Percentiles rank a stretch among this genome's conserved stretches.
Evolutionary conservation across 2,329 filamentous ascomycete species (phyloP).

Genomic region (Aureobasidium sp.): DNA sequence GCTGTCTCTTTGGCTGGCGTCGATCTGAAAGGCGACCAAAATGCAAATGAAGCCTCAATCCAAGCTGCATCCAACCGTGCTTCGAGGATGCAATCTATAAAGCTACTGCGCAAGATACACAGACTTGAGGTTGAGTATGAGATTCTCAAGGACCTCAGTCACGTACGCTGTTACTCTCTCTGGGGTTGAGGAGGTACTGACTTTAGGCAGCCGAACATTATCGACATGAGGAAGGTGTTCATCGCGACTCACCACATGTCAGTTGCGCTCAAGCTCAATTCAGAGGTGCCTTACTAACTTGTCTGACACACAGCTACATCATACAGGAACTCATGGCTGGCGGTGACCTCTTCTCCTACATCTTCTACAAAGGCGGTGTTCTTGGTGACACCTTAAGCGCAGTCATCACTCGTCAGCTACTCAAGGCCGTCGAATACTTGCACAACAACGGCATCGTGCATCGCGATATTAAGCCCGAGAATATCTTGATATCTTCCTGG

Average conservation of each 20-base stretch:
- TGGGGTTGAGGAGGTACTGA: not conserved
- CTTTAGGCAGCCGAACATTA: conserved; percentile 49
- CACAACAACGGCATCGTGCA: conserved; percentile 52
- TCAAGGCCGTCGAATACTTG: conserved; percentile 52
- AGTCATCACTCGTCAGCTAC: conserved; percentile 48
- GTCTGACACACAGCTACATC: conserved; percentile 42
- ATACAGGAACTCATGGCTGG: conserved; percentile 54
- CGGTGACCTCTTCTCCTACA: conserved; percentile 55
- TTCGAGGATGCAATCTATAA: not conserved
- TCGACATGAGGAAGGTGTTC: conserved; percentile 51
- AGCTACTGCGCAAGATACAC: conserved; percentile 1
- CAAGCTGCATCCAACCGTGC: not conserved
- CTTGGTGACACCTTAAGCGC: conserved; percentile 47
- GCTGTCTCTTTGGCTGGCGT: conserved; percentile 44
- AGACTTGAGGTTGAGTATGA: conserved; percentile 11
- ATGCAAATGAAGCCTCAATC: not conserved
- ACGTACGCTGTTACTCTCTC: conserved; percentile 34
- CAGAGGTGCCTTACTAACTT: not conserved
- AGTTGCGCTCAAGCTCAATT: conserved; percentile 18
- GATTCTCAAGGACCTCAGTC: conserved; percentile 46
- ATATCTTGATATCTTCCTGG: conserved; percentile 53
- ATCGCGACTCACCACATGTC: conserved; percentile 46
- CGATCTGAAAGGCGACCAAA: not conserved
- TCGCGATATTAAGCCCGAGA: conserved; percentile 56
- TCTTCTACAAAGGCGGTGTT: conserved; percentile 43